Evolutionary conservation across 148 eudicot species (phyloP).

Genomic region (Bassia scoparia): DNA sequence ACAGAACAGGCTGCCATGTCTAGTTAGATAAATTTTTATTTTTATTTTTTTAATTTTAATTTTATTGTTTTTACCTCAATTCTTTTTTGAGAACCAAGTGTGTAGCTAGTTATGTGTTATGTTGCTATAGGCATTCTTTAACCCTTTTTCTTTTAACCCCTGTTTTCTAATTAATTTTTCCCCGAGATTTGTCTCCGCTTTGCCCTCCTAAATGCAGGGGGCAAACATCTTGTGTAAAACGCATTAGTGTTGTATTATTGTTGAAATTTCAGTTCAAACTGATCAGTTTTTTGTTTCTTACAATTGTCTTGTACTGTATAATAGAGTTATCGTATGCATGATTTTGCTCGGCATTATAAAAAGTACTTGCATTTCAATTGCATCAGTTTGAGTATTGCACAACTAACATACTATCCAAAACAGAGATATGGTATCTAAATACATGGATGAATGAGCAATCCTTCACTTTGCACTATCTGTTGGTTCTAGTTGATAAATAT

Average conservation of each 20-base stretch:
- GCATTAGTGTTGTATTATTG: neutral
- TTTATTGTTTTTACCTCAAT: too few species aligned
- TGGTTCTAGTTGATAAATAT: too few species aligned
- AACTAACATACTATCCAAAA: too few species aligned
- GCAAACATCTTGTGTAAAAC: neutral
- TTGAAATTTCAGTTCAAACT: neutral
- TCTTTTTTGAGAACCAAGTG: conserved; percentile 21
- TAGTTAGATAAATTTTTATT: conserved; percentile 20
- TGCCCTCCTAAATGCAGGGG: neutral
- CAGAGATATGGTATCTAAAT: too few species aligned
- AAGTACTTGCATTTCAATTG: too few species aligned
- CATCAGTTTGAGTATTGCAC: too few species aligned
- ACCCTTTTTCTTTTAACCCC: neutral
- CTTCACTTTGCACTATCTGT: too few species aligned
- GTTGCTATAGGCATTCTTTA: conserved; percentile 18
- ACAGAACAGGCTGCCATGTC: conserved; percentile 30
- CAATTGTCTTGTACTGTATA: too few species aligned
- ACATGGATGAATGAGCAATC: too few species aligned
- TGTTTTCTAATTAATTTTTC: neutral
- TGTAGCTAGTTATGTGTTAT: conserved; percentile 24
- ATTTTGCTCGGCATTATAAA: too few species aligned
- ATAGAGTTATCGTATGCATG: too few species aligned
- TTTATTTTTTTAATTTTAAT: neutral
- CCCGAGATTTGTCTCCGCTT: neutral
- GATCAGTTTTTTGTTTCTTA: neutral